phyloP scores from a whole-genome alignment of 495 filamentous ascomycete species.

The Penicillium cataractarum region DNA sequence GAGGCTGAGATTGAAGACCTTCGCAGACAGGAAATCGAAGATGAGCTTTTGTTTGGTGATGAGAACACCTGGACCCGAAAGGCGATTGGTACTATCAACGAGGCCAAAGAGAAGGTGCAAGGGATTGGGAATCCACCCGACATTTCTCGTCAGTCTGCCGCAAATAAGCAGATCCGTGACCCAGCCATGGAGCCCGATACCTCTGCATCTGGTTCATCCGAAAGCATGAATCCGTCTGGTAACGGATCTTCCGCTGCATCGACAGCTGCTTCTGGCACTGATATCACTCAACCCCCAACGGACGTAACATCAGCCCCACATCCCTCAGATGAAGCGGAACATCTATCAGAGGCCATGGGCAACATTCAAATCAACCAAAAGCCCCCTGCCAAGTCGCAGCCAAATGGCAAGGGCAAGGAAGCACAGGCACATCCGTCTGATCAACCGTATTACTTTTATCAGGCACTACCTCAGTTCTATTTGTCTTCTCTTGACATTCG shows the following conservation, averaged over 20 bases:
- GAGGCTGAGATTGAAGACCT: conserved; percentile 76
- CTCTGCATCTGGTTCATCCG: not conserved
- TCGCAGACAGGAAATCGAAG: conserved; percentile 75
- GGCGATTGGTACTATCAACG: conserved; percentile 70
- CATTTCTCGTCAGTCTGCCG: conserved; percentile 51
- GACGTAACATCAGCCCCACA: conserved; percentile 15
- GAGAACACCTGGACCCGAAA: conserved; percentile 90
- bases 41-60: conserved; percentile 91
- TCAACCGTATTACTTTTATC: conserved; percentile 80
- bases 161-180: conserved; percentile 48
- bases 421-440: conserved; percentile 37
- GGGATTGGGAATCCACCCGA: conserved; percentile 74
- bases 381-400: conserved; percentile 27
- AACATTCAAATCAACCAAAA: conserved; percentile 27
- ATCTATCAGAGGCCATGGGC: conserved; percentile 36
- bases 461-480: conserved; percentile 87
- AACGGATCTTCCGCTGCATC: conserved; percentile 39
- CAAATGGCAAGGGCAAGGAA: conserved; percentile 30
- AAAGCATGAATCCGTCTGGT: conserved; percentile 48
- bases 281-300: conserved; percentile 1
- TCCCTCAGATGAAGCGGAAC: conserved; percentile 27
- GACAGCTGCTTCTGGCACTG: conserved; percentile 5
- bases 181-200: conserved; percentile 37
- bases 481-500: conserved; percentile 93
- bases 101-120: conserved; percentile 70